phyloP scores from a whole-genome alignment of 208 protist species.

The Entamoeba moshkovskii region DNA sequence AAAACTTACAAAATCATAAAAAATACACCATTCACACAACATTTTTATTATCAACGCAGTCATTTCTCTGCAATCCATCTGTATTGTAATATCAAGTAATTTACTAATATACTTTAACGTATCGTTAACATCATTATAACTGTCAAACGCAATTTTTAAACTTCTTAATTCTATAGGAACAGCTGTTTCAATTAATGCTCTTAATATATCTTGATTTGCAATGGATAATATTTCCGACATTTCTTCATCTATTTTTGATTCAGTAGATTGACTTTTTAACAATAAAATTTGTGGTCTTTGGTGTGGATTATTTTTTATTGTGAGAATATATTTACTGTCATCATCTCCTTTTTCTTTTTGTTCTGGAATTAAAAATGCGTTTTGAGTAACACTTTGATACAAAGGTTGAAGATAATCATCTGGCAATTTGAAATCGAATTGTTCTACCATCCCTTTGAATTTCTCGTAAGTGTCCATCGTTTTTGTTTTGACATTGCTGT shows the following conservation, averaged over 20 bases:
- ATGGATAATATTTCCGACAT: neutral
- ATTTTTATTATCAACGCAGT: neutral
- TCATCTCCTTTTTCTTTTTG: neutral
- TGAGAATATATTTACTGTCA: neutral
- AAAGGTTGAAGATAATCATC: neutral
- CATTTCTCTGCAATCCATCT: neutral
- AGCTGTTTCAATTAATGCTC: neutral
- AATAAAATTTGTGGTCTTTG: neutral
- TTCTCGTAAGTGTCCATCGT: neutral
- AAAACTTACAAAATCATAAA: neutral
- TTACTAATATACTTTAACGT: neutral
- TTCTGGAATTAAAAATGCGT: constrained; percentile 3
- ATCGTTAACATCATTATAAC: neutral
- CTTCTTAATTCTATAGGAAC: neutral
- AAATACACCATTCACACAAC: neutral
- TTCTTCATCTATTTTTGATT: neutral
- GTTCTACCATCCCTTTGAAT: neutral
- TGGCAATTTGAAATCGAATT: neutral
- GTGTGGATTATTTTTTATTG: neutral
- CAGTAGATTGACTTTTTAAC: neutral
- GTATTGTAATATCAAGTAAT: neutral
- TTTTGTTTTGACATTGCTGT: neutral
- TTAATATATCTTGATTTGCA: neutral
- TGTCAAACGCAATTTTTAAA: neutral
- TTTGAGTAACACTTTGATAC: neutral